These are phyloP conservation scores for Blastobotrys americana DNA, from an alignment of 805 yeast genomes.

Conservation along the genomic window DNA sequence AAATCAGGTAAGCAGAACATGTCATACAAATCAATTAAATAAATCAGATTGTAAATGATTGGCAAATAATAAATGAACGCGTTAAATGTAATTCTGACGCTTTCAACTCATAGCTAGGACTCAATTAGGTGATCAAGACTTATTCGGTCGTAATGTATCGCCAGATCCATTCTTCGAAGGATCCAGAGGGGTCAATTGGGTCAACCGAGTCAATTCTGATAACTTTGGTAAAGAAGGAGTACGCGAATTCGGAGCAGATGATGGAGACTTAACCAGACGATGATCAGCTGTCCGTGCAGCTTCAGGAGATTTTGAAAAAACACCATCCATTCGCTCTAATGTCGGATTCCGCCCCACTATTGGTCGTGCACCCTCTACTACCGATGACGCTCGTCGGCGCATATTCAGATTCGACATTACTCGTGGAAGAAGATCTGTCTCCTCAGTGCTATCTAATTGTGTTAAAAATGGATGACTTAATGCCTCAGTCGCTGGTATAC, in stretches of 20 bases:
- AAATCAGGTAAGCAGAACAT: too few species aligned
- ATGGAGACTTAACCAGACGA: neutral
- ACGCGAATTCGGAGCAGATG: neutral
- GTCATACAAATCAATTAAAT: too few species aligned
- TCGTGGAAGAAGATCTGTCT: constrained; percentile 30
- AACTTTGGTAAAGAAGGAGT: too few species aligned
- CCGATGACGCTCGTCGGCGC: constrained; percentile 4
- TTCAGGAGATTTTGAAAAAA: neutral
- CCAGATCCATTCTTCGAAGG: too few species aligned
- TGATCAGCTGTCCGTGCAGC: neutral
- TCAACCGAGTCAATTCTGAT: too few species aligned
- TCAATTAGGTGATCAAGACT: too few species aligned
- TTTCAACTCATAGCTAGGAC: too few species aligned
- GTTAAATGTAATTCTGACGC: too few species aligned
- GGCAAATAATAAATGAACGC: too few species aligned
- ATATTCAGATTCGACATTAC: constrained; percentile 22
- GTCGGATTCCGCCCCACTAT: neutral
- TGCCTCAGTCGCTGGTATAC: constrained; percentile 43
- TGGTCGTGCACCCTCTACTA: constrained; percentile 1
- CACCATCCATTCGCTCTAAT: neutral
- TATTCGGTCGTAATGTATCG: too few species aligned
- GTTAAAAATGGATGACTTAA: constrained; percentile 40
- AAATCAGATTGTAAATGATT: too few species aligned
- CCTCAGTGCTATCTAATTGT: constrained; percentile 12
- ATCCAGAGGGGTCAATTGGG: too few species aligned